Conservation (phyloP, 805 yeast species). For the Wickerhamomyces silvicola region DNA sequence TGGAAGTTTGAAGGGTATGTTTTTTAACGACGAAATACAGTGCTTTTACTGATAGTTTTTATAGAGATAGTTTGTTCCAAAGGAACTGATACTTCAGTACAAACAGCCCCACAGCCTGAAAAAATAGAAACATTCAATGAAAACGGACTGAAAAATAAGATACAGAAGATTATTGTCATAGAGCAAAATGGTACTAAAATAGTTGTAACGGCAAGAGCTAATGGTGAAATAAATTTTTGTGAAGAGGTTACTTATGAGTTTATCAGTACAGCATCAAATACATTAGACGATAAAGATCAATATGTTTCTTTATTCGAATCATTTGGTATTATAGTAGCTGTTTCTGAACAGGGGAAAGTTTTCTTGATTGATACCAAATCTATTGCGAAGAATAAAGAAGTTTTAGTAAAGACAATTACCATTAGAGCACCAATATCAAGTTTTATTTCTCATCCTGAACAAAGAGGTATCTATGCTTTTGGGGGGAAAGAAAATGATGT, state of each 20-base stretch:
- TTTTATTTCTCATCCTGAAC: slow-evolving; percentile 41
- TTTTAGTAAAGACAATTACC: slow-evolving; percentile 14
- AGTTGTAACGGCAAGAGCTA: slow-evolving; percentile 39
- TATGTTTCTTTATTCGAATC: slow-evolving; percentile 32
- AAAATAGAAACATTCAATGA: slow-evolving; percentile 38
- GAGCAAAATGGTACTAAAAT: slow-evolving; percentile 25
- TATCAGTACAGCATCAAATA: slow-evolving; percentile 11
- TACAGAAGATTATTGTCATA: slow-evolving; percentile 33
- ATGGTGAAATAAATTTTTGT: slow-evolving; percentile 37
- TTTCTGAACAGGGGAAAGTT: slow-evolving; percentile 30
- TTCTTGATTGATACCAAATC: slow-evolving; percentile 22
- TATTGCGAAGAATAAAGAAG: slow-evolving; percentile 9
- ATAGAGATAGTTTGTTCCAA: slow-evolving; percentile 49
- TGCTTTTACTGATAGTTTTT: neutral
- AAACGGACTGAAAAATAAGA: slow-evolving; percentile 32
- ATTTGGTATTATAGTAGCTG: slow-evolving; percentile 24
- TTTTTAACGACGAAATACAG: neutral
- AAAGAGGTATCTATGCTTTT: slow-evolving; percentile 53
- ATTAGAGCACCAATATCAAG: slow-evolving; percentile 44
- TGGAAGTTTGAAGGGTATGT: slow-evolving; percentile 46
- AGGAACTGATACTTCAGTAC: slow-evolving; percentile 77
- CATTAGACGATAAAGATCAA: slow-evolving; percentile 24
- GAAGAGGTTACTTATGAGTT: slow-evolving; percentile 24
- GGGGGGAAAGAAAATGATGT: slow-evolving; percentile 87
- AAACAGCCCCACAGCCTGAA: slow-evolving; percentile 59